These are phyloP conservation scores for Fagus sylvatica DNA, from an alignment of 306 rosid species.

Conservation along the genomic window DNA sequence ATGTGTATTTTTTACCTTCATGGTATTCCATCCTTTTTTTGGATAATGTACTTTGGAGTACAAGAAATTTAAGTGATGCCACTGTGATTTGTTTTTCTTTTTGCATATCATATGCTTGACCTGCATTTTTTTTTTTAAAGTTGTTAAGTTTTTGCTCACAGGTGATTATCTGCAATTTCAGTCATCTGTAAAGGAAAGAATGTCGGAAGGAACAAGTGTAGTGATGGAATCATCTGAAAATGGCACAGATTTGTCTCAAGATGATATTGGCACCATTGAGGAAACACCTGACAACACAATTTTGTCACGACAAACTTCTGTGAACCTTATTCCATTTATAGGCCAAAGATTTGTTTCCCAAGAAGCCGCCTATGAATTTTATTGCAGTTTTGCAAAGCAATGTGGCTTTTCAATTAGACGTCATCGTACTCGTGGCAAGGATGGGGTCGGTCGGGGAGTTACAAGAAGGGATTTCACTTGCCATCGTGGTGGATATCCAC, in stretches of 20 bases:
- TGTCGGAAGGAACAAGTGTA: slow-evolving; percentile 67
- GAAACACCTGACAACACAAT: slow-evolving; percentile 66
- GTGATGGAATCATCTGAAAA: slow-evolving; percentile 73
- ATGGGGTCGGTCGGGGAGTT: slow-evolving; percentile 89
- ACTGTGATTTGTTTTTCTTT: slow-evolving; percentile 4
- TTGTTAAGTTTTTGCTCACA: slow-evolving; percentile 17
- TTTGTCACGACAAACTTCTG: slow-evolving; percentile 75
- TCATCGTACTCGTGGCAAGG: slow-evolving; percentile 86
- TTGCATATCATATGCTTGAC: slow-evolving; percentile 11
- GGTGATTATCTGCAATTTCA: slow-evolving; percentile 26
- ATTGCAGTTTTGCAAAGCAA: slow-evolving; percentile 80
- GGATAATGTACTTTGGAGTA: not conserved
- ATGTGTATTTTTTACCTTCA: not conserved
- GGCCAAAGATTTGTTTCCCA: slow-evolving; percentile 84
- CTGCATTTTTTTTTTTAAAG: slow-evolving; percentile 4
- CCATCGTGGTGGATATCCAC: slow-evolving; percentile 87
- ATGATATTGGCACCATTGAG: slow-evolving; percentile 67
- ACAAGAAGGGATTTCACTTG: slow-evolving; percentile 88
- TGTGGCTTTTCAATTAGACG: slow-evolving; percentile 86
- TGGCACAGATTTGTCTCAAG: slow-evolving; percentile 75
- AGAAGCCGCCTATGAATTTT: slow-evolving; percentile 89
- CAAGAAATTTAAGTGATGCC: slow-evolving; percentile 6
- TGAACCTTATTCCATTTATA: slow-evolving; percentile 75
- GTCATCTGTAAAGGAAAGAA: slow-evolving; percentile 23
- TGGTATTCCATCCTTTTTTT: slow-evolving; percentile 4